Percentiles rank a stretch among this genome's conserved stretches.
Evolutionary conservation across 139 green algal species (phyloP).

Genomic region (Chlorella ohadii): DNA sequence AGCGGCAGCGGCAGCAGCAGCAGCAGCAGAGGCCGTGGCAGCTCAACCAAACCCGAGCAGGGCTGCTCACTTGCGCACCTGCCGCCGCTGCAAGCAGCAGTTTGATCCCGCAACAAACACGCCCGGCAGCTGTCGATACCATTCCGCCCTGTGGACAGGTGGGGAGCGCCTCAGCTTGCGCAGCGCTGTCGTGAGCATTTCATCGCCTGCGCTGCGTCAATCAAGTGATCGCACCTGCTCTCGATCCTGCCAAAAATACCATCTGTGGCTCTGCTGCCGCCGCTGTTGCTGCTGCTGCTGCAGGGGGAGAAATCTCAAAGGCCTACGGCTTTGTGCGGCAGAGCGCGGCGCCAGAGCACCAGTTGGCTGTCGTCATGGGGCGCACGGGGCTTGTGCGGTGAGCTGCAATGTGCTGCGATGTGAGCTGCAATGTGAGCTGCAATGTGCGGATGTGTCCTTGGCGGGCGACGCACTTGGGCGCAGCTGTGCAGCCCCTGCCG

Average conservation of each 20-base stretch:
- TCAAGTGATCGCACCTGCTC: too few species aligned
- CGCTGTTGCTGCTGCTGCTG: too few species aligned
- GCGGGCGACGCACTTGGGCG: too few species aligned
- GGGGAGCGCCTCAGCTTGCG: not conserved
- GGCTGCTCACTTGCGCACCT: conserved; percentile 46
- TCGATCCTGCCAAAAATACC: too few species aligned
- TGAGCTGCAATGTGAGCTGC: too few species aligned
- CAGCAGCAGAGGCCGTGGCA: not conserved
- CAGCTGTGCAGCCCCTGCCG: too few species aligned
- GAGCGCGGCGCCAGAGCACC: conserved; percentile 56
- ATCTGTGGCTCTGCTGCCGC: too few species aligned
- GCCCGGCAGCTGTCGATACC: conserved; percentile 52
- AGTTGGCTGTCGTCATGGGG: conserved; percentile 54
- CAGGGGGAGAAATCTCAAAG: conserved; percentile 63
- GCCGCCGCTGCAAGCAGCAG: conserved; percentile 59
- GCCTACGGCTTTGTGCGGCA: conserved; percentile 62
- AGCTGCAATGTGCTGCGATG: not conserved
- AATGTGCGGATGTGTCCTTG: too few species aligned
- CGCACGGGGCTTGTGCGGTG: conserved; percentile 62
- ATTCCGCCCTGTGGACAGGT: conserved; percentile 63
- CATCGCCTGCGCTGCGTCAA: too few species aligned
- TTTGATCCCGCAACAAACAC: conserved; percentile 59
- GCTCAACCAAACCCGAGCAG: too few species aligned
- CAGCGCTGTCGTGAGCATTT: too few species aligned
- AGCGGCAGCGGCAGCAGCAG: not conserved